Base-by-base conservation (phyloP, 2,329 filamentous ascomycete species). In the Verticillium longisporum region DNA sequence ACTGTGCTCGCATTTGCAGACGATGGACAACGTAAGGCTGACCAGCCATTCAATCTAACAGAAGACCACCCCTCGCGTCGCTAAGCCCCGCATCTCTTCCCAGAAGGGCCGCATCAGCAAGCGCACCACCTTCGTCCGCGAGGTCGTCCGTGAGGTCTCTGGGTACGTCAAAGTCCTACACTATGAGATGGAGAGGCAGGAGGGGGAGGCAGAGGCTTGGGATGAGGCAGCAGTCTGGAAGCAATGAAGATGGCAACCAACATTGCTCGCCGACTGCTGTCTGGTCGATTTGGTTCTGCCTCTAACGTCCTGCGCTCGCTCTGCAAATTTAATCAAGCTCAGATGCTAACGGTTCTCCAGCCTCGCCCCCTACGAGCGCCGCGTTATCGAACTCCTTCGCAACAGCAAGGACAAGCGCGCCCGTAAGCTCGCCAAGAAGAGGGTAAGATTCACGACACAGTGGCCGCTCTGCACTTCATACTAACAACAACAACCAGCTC, bases 381-480 rank as follows among this genome's bases (percentile, higher is more conserved):
- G 95, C 77, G 91, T 99, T 73, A 96, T 99, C 78, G 95, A 99
- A 88, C 85, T 99, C 78, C 90, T 99, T 82, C 92, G 95, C 75
- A 99, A 99, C 90, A 89, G 87, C 85, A 96, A 96, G 86, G 95
- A 99, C 83, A 98, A 98, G 91, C 92, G 94, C 82, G 94, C 94
- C 75, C 88, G 94, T 73, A 97, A 97, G 89, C 91, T 97, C 76
- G 94, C 94, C 75, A 98, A 98, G 93, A 97, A 96, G 91, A 89
- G 94, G 81, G 90, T 94, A 87, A 71, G 89, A 86, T 63, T 61
- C 53, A 13, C 18, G 36, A 21, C 58, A n/a, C 13, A 33, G 55
- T 55, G 32, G 7, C 57, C 38, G 41, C 63, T 60, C 31, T 6
- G 14, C 37, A 38, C 18, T 13, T 57, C 58, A 61, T 62, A 63